These are phyloP conservation scores for Colletotrichum lentis DNA, from an alignment of 2,329 filamentous ascomycete species.

Conservation along the genomic window DNA sequence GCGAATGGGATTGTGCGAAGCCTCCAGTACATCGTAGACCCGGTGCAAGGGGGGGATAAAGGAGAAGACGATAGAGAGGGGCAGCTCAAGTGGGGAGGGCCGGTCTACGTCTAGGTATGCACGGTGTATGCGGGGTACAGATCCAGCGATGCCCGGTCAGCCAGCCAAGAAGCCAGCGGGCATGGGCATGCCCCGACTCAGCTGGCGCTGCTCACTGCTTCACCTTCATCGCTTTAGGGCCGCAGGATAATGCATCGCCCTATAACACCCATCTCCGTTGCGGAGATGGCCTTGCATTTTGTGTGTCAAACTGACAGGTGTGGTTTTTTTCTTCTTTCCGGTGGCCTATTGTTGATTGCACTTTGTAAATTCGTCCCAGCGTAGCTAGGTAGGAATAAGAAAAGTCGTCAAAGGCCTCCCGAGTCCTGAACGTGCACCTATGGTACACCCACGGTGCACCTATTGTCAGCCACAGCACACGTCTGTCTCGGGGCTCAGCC, in stretches of 20 bases:
- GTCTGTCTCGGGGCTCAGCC: slow-evolving; percentile 29
- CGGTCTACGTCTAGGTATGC: no score
- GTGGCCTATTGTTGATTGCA: neutral
- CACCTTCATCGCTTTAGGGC: slow-evolving; percentile 16
- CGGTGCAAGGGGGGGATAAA: neutral
- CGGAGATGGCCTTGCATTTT: slow-evolving; percentile 16
- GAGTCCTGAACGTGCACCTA: neutral
- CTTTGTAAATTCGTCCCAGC: neutral
- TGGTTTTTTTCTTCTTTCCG: no score
- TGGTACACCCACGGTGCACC: no score
- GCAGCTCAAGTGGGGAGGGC: slow-evolving; percentile 9
- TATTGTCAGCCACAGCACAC: slow-evolving; percentile 13
- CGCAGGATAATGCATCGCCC: slow-evolving; percentile 23
- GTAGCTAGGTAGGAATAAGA: neutral
- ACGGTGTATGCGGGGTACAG: slow-evolving; percentile 34
- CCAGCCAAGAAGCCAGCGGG: slow-evolving; percentile 11
- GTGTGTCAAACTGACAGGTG: slow-evolving; percentile 17
- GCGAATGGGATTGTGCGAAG: slow-evolving; percentile 27
- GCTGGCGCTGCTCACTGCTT: slow-evolving; percentile 16
- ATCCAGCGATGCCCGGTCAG: neutral
- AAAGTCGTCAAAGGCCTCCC: slow-evolving; percentile 14
- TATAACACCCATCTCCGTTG: slow-evolving; percentile 12
- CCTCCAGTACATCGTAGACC: neutral
- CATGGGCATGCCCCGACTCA: slow-evolving; percentile 25
- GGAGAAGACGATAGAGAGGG: no score